phyloP scores from a whole-genome alignment of 352 stramenopile species.

The Phytophthora hybrid region DNA sequence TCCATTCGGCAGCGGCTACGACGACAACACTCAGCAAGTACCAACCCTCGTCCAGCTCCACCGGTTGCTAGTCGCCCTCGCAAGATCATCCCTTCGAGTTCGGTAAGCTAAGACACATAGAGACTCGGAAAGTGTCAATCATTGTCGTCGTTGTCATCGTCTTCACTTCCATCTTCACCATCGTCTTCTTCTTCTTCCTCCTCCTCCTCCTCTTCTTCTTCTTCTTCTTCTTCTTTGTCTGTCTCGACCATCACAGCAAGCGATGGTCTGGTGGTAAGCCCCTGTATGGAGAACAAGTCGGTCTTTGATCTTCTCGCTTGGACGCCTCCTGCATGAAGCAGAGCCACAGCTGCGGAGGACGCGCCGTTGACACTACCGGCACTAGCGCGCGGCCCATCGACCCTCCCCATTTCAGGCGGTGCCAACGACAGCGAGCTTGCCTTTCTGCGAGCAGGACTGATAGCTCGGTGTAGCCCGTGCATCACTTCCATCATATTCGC shows the following conservation, averaged over 20 bases:
- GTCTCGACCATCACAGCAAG: conserved; percentile 28
- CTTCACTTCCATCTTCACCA: conserved; percentile 10
- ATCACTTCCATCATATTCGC: conserved; percentile 44
- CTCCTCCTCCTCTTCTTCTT: conserved; percentile 18
- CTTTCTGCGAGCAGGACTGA: conserved; percentile 29
- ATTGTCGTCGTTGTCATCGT: neutral
- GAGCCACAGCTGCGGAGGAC: neutral
- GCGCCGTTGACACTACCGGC: neutral
- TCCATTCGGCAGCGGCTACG: conserved; percentile 22
- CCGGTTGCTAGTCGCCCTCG: neutral
- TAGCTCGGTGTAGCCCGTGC: conserved; percentile 40
- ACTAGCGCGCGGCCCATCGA: conserved; percentile 3
- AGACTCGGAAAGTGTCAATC: neutral
- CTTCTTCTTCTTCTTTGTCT: conserved; percentile 29
- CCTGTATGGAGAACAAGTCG: conserved; percentile 8
- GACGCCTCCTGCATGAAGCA: neutral
- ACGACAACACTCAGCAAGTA: conserved; percentile 29
- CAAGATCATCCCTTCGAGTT: conserved; percentile 6
- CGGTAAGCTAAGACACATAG: conserved; percentile 7
- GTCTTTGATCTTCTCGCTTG: conserved; percentile 13
- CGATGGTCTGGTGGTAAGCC: conserved; percentile 2
- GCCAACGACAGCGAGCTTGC: conserved; percentile 20
- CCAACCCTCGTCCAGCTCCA: conserved; percentile 2
- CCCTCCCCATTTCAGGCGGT: conserved; percentile 19
- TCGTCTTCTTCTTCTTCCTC: conserved; percentile 17